Base-by-base conservation (phyloP, 1,284 basidiomycete species). In the Ganoderma sinense region DNA sequence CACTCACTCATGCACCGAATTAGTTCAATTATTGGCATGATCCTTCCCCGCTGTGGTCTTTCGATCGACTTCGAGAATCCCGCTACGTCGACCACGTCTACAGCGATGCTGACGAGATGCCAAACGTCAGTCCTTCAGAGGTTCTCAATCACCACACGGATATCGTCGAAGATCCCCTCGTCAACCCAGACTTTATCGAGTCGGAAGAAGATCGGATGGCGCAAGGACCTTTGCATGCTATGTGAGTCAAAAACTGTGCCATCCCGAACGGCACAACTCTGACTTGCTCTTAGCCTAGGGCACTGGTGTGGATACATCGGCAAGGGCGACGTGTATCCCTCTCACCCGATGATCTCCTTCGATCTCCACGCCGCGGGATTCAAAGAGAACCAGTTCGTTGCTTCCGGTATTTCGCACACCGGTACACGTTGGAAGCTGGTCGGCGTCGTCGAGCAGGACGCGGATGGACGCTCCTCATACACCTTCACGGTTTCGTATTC, bases 61-160 rank as follows among this genome's bases (percentile, higher is more conserved):
- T 69, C 33, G 33, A 33, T 18, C 39, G 31, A 13, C 23, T 33
- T 0, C 45, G 48, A 29, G 58, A 75, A 64, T 29, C 33, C 20
- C 56, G 64, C 48, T 23, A 60, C 20, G 36, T 62, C 64, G 40
- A 67, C 33, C 33, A 33, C 51, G 56, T 59, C 5, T 66, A 59
- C 23, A 40, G 16, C 33, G 64, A 66, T 41, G 29, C 23, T 16
- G 64, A 41, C 14, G 64, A 66, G 29, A 20, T 20, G 14, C 56
- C 55, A 14, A 20, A 48, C 18, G 5, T 48, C 41, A 40, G 45
- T 29, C 18, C 43, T 7, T 13, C 16, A 26, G 29, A 18, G 16
- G 45, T 66, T 55, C 40, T 66, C 29, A 66, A 59, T 20, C 58
- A 66, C 20, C 56, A 41, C n/a, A 10, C 48, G 20, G 45, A 39